Conservation (phyloP, 495 filamentous ascomycete genomes). For the Podospora australis region DNA sequence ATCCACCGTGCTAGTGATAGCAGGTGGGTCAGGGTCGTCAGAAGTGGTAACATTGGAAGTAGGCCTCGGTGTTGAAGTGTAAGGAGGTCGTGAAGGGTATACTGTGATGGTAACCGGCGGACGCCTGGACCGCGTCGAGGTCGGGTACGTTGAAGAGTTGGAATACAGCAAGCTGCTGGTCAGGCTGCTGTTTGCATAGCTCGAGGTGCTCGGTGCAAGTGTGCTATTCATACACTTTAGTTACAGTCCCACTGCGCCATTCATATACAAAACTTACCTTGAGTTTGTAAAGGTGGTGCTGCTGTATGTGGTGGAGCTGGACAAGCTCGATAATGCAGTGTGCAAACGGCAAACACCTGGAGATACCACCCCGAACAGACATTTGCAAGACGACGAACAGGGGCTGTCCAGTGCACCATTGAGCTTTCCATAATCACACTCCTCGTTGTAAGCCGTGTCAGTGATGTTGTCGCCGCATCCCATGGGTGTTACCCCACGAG, state of each 20-base stretch:
- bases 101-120: constrained; percentile 17
- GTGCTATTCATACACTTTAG: background rate
- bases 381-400: constrained; percentile 40
- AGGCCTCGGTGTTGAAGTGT: background rate
- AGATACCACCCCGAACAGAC: constrained; percentile 19
- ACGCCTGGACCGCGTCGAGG: background rate
- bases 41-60: background rate
- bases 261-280: constrained; percentile 7
- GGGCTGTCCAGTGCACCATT: constrained; percentile 32
- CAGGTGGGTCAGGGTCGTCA: background rate
- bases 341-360: constrained; percentile 23
- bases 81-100: background rate
- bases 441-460: constrained; percentile 32
- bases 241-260: background rate
- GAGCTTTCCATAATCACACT: constrained; percentile 39
- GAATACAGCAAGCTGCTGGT: background rate
- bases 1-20: too few relatives aligned
- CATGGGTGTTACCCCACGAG: constrained; percentile 41
- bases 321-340: constrained; percentile 10
- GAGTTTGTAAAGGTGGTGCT: constrained; percentile 13
- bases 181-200: constrained; percentile 7
- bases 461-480: constrained; percentile 44
- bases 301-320: constrained; percentile 6
- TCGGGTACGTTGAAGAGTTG: constrained; percentile 1
- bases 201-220: constrained; percentile 2